A percentile compares a stretch with the other conserved stretches of the same genome.
Conservation (phyloP, 2,329 filamentous ascomycete species). For the Ceratocystis ficicola region DNA sequence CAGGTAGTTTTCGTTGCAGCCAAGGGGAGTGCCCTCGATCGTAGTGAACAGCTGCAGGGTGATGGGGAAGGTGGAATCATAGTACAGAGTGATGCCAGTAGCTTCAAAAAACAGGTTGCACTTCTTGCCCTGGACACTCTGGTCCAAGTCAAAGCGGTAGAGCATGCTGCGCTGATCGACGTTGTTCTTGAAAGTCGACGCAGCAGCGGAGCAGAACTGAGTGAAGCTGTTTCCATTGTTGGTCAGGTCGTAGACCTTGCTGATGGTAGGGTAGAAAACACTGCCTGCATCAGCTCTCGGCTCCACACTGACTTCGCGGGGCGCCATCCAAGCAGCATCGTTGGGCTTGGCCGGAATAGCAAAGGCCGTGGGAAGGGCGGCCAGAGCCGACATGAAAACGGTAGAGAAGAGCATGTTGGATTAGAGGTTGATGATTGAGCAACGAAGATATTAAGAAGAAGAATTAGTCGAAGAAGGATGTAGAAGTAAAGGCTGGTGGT, state of each 20-base stretch:
- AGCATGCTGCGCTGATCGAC: constrained; percentile 28
- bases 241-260: constrained; percentile 18
- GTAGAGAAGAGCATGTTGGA: constrained; percentile 26
- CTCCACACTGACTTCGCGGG: constrained; percentile 23
- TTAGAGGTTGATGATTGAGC: neutral
- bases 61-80: constrained; percentile 24
- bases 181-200: constrained; percentile 23
- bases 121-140: constrained; percentile 23
- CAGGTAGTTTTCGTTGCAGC: constrained; percentile 23
- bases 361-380: constrained; percentile 24
- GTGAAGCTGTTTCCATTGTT: constrained; percentile 11
- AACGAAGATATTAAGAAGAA: neutral
- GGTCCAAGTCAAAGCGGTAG: constrained; percentile 27
- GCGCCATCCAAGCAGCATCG: constrained; percentile 23
- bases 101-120: constrained; percentile 26
- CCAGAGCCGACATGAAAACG: constrained; percentile 23
- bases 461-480: neutral
- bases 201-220: constrained; percentile 12
- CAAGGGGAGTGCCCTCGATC: constrained; percentile 23
- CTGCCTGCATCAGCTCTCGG: neutral
- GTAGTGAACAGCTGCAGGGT: constrained; percentile 28
- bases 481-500: neutral
- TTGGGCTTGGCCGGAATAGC: constrained; percentile 16
- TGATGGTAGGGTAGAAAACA: constrained; percentile 16
- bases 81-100: constrained; percentile 24